Evolutionary conservation across 257 asterid species (phyloP), one percentile per base, ranked within the genome.

Genomic region (Rauvolfia tetraphylla): DNA sequence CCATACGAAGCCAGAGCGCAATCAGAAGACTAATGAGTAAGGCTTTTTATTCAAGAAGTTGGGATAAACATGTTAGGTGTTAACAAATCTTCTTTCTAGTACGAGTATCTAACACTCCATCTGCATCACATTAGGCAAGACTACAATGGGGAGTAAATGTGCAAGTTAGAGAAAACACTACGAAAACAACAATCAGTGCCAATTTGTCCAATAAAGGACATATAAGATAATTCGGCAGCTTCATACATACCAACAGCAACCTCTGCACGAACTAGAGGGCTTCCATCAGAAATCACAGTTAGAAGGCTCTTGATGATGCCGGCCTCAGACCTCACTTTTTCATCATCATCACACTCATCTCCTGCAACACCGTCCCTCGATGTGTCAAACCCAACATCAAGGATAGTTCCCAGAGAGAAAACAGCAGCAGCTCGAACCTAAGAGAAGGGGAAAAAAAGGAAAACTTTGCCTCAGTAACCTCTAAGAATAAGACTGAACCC

Each of bases 361-460:
- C 79, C 84, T 48, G 90, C 99, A 53, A 81, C 88, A 76, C 90
- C 89, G 81, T 93, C 98, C 81, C 95, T 85, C 22, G 96, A 87
- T 22, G 93, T 68, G 83, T 89, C 92, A 86, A 81, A 87, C 74
- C 97, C 98, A 75, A 93, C 90, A 84, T 93, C 96, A 71, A 95
- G 90, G 76, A 88, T 78, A 57, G 97, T 87, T 72, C 99, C 98
- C 71, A 95, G 89, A 71, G 99, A 98, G 79, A 88, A 95, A 81
- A 90, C 95, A 75, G 96, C 97, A 33, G 98, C 97, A 59, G 98
- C 98, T 18, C 99, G 96, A 68, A 94, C 98, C 98, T 94, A 85
- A 14, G 84, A n/a, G n/a, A n/a, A n/a, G n/a, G n/a, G n/a, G n/a
- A n/a, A n/a, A n/a, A n/a, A n/a, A n/a, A n/a, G n/a, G n/a, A 39